Evolutionary conservation across 371 early-diverging fungal species (phyloP).

Genomic region (Circinella minor): DNA sequence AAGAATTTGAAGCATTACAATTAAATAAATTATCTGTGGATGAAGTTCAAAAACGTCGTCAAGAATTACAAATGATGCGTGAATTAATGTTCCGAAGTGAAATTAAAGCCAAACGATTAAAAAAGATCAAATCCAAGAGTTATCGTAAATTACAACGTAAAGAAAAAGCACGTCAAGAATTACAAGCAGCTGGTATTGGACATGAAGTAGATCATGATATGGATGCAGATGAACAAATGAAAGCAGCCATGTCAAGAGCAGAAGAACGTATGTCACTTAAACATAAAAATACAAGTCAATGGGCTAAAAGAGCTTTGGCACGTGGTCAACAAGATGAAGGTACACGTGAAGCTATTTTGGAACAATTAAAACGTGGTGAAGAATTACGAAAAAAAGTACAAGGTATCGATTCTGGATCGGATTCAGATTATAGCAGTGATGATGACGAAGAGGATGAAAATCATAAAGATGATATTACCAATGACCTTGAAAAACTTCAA

Average conservation of each 20-base stretch:
- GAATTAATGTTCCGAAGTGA: slow-evolving; percentile 94
- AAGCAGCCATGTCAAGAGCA: slow-evolving; percentile 80
- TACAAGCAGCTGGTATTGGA: slow-evolving; percentile 12
- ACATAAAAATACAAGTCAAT: slow-evolving; percentile 94
- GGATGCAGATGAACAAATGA: slow-evolving; percentile 62
- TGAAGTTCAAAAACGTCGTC: slow-evolving; percentile 76
- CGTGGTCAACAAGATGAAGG: slow-evolving; percentile 72
- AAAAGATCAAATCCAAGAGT: slow-evolving; percentile 96
- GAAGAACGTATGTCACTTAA: slow-evolving; percentile 93
- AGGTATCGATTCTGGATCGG: slow-evolving; percentile 61
- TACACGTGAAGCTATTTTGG: slow-evolving; percentile 82
- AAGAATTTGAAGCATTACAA: slow-evolving; percentile 85
- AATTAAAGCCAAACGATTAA: slow-evolving; percentile 85
- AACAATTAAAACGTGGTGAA: slow-evolving; percentile 86
- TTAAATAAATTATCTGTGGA: slow-evolving; percentile 80
- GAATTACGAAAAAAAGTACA: slow-evolving; percentile 82
- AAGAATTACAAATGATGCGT: slow-evolving; percentile 89
- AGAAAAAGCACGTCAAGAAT: slow-evolving; percentile 62
- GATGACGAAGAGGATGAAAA: slow-evolving; percentile 60
- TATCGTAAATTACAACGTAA: slow-evolving; percentile 86
- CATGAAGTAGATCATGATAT: slow-evolving; percentile 71
- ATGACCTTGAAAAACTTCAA: slow-evolving; percentile 47
- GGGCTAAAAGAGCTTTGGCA: slow-evolving; percentile 86
- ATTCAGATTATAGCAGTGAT: slow-evolving; percentile 36
- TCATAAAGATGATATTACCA: slow-evolving; percentile 46